Base-by-base conservation (phyloP, 2,329 filamentous ascomycete genomes). In the Diaporthe nobilis region DNA sequence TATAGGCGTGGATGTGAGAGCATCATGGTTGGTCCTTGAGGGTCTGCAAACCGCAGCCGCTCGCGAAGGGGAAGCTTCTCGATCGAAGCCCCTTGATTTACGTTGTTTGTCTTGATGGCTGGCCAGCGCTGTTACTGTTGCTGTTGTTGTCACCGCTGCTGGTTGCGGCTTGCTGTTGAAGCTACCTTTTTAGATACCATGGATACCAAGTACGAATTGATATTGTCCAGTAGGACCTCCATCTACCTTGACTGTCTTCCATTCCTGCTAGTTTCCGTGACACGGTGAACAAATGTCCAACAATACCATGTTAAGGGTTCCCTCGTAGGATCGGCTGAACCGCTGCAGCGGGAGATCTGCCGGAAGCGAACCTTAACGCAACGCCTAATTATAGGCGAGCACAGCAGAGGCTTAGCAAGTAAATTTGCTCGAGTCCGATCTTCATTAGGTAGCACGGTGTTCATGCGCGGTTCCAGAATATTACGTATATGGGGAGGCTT, bases 141-240 rank as follows among this genome's bases (percentile, higher is more conserved):
- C 25, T 31, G 61, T 49, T 49, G 71, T 20, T 44, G 74, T 34
- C 42, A 49, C 58, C 25, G 61, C 57, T 76, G 63, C 71, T 60
- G 63, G 37, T 71, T 61, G 65, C 71, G 60, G 71, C 75, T 42
- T 65, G 71, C 49, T 65, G 75, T 76, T 68, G 60, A 39, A 55
- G 57, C 39, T 47, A 28, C 71, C 47, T 58, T 71, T 70, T 70
- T 58, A 74, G 75, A 76, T 76, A 76, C 75, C 75, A 76, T 15
- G 75, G 75, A 76, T 76, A 76, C 75, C 75, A 76, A 71, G 55
- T 65, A 51, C 57, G 49, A 61, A 72, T 31, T 58, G 42, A 70
- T 55, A 51, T 28, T 63, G 42, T 63, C 49, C 71, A 39, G 34
- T 44, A 47, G 58, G 65, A 55, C 65, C 22, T 1, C n/a, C 47